Base-by-base conservation (phyloP, 2,329 filamentous ascomycete genomes). In the Macrophomina phaseolina region DNA sequence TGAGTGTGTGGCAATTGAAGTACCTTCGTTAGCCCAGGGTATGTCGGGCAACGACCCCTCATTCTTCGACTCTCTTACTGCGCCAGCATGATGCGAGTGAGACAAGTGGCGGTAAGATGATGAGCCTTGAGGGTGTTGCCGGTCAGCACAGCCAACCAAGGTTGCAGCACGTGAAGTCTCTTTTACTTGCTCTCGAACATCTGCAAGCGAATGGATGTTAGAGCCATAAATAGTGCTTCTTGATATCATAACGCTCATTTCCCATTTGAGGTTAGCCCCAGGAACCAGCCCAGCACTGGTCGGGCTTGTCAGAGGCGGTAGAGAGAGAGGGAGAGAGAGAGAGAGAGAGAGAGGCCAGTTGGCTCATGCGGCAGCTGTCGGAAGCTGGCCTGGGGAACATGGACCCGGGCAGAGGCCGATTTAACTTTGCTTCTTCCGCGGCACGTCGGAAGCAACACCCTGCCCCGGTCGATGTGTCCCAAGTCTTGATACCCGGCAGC, bases 391-490 rank as follows among this genome's bases (percentile, higher is more conserved):
- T 36, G 8, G 48, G n/a, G 18, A 8, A 30, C 8, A 28, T 16
- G 23, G 45, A 11, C 30, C 32, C 32, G 58, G 45, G 30, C 12
- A 40, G 34, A 28, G 38, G 58, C 45, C 32, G 46, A 45, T 49
- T 62, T 62, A 36, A 38, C 45, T 62, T 62, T 62, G 58, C 58
- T 62, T 62, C 58, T 62, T 62, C 40, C 58, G 58, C 58, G 58
- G 58, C 42, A 62, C 28, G 5, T 38, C 58, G 58, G 58, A 62
- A 62, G 58, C 45, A 28, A n/a, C 52, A 34, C 58, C 42, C 11
- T 14, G 42, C 46, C 58, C 42, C 40, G 58, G 45, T 62, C 58
- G 23, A 30, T 42, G 16, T 23, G n/a, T n/a, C 49, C 12, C 36
- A 32, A 32, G 23, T 36, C 52, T 6, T 34, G 52, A 28, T 28